Percentiles rank a stretch among this genome's conserved stretches.
These are phyloP conservation scores for Pythium aquatile DNA, from an alignment of 352 stramenopile species.

Conservation along the genomic window DNA sequence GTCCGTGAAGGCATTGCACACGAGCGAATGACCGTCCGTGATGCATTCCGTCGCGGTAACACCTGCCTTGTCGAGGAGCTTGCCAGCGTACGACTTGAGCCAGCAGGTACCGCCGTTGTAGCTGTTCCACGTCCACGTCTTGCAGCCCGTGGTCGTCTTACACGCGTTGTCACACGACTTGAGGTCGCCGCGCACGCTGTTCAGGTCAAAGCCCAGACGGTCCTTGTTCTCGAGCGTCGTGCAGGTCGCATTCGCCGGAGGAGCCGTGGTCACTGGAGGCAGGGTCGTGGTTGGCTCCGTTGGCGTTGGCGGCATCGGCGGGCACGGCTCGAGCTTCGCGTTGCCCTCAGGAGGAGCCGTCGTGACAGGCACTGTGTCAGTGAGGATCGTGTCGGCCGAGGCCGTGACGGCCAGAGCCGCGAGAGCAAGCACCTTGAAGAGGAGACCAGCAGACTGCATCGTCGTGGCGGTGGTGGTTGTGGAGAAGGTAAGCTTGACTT, in stretches of 20 bases:
- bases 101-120: conserved; percentile 27
- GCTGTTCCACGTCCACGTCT: conserved; percentile 19
- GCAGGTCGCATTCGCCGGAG: not conserved
- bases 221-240: conserved; percentile 12
- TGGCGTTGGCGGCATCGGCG: not conserved
- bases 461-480: conserved; percentile 1
- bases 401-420: not conserved
- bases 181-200: conserved; percentile 13
- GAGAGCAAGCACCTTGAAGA: conserved; percentile 3
- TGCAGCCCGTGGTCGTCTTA: conserved; percentile 9
- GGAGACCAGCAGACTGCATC: conserved; percentile 20
- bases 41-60: conserved; percentile 3
- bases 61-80: conserved; percentile 8
- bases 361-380: not conserved
- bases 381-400: not conserved
- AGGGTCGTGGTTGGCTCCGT: conserved; percentile 1
- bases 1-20: conserved; percentile 10
- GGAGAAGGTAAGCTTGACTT: conserved; percentile 10
- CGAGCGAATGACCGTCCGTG: not conserved
- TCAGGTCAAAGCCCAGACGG: conserved; percentile 14
- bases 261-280: not conserved
- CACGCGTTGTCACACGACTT: conserved; percentile 13
- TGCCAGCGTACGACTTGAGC: conserved; percentile 20
- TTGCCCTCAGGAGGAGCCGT: too few relatives aligned
- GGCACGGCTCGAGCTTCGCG: too few relatives aligned